Base-by-base conservation (phyloP, 2,329 filamentous ascomycete species). In the Cladosporium sphaerospermum region DNA sequence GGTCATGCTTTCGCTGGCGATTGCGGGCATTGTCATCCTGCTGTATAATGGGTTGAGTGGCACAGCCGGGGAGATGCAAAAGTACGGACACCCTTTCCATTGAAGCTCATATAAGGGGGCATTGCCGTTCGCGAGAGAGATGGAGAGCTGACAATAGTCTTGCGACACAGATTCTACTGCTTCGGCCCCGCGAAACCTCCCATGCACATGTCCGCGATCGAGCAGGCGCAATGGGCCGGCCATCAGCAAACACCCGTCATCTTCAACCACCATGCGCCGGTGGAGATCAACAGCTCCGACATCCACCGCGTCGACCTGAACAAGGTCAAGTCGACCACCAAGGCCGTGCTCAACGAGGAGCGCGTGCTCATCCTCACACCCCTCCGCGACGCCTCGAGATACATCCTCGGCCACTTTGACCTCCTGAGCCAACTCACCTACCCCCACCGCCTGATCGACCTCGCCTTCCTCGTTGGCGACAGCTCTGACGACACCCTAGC, bases 171-270 rank as follows among this genome's bases (percentile, higher is more conserved):
- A 73, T 96, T 95, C 73, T 95, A 96, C 74, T 99, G 93, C 77
- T 97, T 90, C 81, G 93, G 93, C 10, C 92, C 93, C 11, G 83
- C 86, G 19, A 96, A 95, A 76, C 83, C 93, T n/a, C 93, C 93
- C 50, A 95, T 95, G 84, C 84, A 93, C 59, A 96, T 99, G 89
- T 83, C 87, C 40, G 76, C 86, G 53, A 96, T 96, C 69, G 93
- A 99, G 69, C 86, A 92, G 70, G 85, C 85, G 57, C 81, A 89
- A 59, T 99, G 93, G 93, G 86, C 88, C 61, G 84, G 83, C 54
- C 91, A 96, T 67, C 77, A 93, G 58, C 85, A 91, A 63, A 97
- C 93, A 3, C 93, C 93, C 46, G 90, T 99, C 62, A 82, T 96
- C 60, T 96, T 95, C 78, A 99, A 99, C 75, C 88, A 92, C 72